phyloP scores from a whole-genome alignment of 345 rosid genomes.

The Dipteronia dyeriana region DNA sequence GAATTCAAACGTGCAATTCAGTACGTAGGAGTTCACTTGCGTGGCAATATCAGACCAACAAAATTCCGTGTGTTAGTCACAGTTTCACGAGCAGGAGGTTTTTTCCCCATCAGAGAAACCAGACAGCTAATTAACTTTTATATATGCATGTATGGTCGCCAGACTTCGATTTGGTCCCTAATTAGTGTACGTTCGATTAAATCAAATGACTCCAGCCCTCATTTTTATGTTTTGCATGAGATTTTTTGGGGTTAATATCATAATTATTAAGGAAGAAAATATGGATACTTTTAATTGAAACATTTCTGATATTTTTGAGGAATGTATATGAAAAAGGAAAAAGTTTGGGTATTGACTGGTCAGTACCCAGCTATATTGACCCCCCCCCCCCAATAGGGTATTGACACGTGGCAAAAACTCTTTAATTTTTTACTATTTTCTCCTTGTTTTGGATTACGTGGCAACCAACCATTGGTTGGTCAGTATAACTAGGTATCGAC shows the following conservation, averaged over 20 bases:
- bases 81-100: conserved; percentile 23
- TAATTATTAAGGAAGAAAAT: no score
- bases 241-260: background rate
- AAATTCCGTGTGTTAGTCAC: background rate
- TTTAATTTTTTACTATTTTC: no score
- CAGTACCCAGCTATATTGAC: no score
- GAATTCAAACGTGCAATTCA: background rate
- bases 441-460: no score
- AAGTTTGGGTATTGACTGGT: no score
- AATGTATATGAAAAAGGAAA: no score
- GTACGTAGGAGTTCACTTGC: background rate
- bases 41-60: background rate
- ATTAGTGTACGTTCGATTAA: background rate
- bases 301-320: no score
- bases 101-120: conserved; percentile 28
- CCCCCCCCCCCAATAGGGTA: no score
- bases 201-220: background rate
- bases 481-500: no score
- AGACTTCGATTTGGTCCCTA: background rate
- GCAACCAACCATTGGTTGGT: no score
- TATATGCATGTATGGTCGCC: background rate
- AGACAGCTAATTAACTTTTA: conserved; percentile 5
- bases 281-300: no score
- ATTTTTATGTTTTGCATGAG: background rate
- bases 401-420: no score